Evolutionary conservation across 129 eudicot species (phyloP).

Genomic region (Arctium lappa): DNA sequence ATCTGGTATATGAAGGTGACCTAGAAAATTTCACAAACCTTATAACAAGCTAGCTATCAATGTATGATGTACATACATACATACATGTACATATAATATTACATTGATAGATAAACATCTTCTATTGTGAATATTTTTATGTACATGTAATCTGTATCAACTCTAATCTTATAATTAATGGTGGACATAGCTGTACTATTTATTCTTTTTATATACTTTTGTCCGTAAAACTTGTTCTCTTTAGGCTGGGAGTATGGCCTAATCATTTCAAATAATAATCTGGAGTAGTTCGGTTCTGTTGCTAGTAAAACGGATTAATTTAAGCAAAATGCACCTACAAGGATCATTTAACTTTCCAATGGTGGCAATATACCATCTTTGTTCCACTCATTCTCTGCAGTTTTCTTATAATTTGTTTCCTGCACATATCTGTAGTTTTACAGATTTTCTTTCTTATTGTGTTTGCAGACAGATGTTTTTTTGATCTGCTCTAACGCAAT

Average conservation of each 20-base stretch:
- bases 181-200: neutral
- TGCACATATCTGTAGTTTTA: constrained; percentile 1
- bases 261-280: neutral
- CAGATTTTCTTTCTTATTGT: neutral
- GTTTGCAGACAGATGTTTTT: constrained; percentile 73
- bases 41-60: neutral
- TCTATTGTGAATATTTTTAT: neutral
- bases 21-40: neutral
- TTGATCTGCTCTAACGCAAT: constrained; percentile 91
- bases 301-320: too few species aligned
- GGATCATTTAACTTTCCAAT: too few species aligned
- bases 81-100: neutral
- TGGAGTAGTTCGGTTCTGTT: too few species aligned
- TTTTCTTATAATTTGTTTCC: neutral
- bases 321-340: too few species aligned
- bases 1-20: neutral
- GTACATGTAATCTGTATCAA: too few species aligned
- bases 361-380: too few species aligned
- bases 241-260: neutral
- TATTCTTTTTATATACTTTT: too few species aligned
- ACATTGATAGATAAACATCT: neutral
- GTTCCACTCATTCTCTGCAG: neutral
- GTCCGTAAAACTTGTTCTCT: neutral
- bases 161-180: too few species aligned
- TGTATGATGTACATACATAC: neutral